Percentiles rank a stretch among this genome's conserved stretches.
phyloP scores from a whole-genome alignment of 805 yeast species.

The Candida railenensis region DNA sequence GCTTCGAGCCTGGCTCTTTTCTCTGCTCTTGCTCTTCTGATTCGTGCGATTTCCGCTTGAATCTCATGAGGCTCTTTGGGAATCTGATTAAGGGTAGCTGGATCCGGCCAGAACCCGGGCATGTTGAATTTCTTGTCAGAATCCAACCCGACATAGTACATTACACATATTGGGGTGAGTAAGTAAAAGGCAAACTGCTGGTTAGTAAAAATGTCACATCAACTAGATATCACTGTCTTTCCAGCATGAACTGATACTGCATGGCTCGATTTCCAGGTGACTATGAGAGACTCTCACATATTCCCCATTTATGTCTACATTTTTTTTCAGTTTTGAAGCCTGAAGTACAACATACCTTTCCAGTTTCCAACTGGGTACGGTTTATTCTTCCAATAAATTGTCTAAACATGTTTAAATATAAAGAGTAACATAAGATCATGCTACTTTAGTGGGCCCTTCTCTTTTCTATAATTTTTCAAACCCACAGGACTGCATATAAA shows the following conservation, averaged over 20 bases:
- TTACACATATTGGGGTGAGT: constrained; percentile 82
- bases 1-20: constrained; percentile 73
- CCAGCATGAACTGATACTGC: too few species aligned
- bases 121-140: constrained; percentile 86
- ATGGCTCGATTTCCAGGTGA: too few species aligned
- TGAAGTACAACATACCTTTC: constrained; percentile 40
- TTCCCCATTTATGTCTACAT: too few species aligned
- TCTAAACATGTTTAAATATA: constrained; percentile 3
- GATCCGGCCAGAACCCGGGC: constrained; percentile 97
- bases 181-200: constrained; percentile 80
- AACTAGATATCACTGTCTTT: too few species aligned
- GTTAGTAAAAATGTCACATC: too few species aligned
- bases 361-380: constrained; percentile 43
- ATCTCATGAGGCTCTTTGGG: constrained; percentile 94
- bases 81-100: constrained; percentile 82
- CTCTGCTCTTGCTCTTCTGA: constrained; percentile 71
- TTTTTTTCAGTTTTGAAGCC: too few species aligned
- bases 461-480: too few species aligned
- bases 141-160: constrained; percentile 91
- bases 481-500: too few species aligned
- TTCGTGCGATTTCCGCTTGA: constrained; percentile 85
- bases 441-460: too few species aligned
- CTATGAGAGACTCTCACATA: too few species aligned
- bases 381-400: constrained; percentile 8
- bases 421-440: too few species aligned